A percentile compares a stretch with the other conserved stretches of the same genome.
Evolutionary conservation across 2,329 filamentous ascomycete species (phyloP).

Genomic region (Aureobasidium sp.): DNA sequence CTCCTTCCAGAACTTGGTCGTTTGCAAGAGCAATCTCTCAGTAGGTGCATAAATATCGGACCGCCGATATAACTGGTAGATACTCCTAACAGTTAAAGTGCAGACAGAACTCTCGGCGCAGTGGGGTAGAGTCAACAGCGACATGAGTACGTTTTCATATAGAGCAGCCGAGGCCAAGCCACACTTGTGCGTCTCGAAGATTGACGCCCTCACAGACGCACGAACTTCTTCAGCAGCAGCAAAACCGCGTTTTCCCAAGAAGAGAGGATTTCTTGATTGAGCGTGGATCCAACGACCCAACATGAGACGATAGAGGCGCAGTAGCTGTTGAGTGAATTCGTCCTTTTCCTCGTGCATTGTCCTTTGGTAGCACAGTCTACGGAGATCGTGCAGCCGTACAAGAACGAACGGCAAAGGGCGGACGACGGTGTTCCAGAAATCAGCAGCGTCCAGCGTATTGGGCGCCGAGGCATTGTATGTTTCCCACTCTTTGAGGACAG

Average conservation of each 20-base stretch:
- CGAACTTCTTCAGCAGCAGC: not conserved
- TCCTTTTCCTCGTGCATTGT: not conserved
- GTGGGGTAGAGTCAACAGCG: not conserved
- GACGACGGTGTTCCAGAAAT: not conserved
- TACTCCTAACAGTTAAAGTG: not conserved
- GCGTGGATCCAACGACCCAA: not conserved
- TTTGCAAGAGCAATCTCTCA: not conserved
- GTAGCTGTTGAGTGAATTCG: not conserved
- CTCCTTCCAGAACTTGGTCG: not conserved
- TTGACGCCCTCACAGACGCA: not conserved
- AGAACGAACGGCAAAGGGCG: not conserved
- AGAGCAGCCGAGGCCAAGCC: not conserved
- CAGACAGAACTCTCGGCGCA: not conserved
- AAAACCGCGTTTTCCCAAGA: not conserved
- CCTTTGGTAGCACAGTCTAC: not conserved
- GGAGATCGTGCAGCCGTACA: not conserved
- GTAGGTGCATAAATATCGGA: not conserved
- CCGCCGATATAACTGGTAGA: not conserved
- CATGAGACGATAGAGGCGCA: not conserved
- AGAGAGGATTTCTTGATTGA: not conserved
- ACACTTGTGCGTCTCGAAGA: not conserved
- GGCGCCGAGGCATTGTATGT: not conserved
- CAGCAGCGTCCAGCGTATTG: not conserved
- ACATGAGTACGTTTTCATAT: not conserved
- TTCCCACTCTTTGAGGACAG: slow-evolving; percentile 21